These are phyloP conservation scores for Lodderomyces beijingensis DNA, from an alignment of 1,139 yeast genomes.

Conservation along the genomic window DNA sequence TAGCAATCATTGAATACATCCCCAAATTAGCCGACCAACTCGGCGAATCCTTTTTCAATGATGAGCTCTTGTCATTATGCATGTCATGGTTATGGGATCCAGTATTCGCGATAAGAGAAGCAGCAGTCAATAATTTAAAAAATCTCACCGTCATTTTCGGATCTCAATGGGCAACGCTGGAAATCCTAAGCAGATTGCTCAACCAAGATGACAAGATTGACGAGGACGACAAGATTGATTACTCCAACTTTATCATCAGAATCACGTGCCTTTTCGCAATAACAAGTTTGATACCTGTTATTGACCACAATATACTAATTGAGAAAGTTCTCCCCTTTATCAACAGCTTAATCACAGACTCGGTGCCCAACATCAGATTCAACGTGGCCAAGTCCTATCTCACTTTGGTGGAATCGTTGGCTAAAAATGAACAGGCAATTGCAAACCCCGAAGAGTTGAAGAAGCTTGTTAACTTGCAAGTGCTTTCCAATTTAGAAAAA, in stretches of 20 bases:
- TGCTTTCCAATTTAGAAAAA: constrained; percentile 62
- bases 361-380: constrained; percentile 92
- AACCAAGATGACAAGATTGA: constrained; percentile 20
- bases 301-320: constrained; percentile 53
- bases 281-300: constrained; percentile 70
- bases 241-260: constrained; percentile 78
- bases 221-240: constrained; percentile 39
- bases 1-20: constrained; percentile 94
- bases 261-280: constrained; percentile 88
- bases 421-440: constrained; percentile 11
- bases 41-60: constrained; percentile 89
- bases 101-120: constrained; percentile 93
- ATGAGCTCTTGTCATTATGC: constrained; percentile 84
- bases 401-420: constrained; percentile 51
- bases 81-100: constrained; percentile 99
- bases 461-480: constrained; percentile 47
- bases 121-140: constrained; percentile 82
- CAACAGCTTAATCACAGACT: constrained; percentile 64
- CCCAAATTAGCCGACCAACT: constrained; percentile 95
- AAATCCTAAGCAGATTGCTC: constrained; percentile 74
- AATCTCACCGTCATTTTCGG: constrained; percentile 86
- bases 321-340: constrained; percentile 77
- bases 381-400: constrained; percentile 86
- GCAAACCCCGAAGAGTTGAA: constrained; percentile 23
- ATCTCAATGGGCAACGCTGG: constrained; percentile 85